These are phyloP conservation scores for Apiotrichum domesticum DNA, from an alignment of 1,284 basidiomycete species.

Conservation along the genomic window DNA sequence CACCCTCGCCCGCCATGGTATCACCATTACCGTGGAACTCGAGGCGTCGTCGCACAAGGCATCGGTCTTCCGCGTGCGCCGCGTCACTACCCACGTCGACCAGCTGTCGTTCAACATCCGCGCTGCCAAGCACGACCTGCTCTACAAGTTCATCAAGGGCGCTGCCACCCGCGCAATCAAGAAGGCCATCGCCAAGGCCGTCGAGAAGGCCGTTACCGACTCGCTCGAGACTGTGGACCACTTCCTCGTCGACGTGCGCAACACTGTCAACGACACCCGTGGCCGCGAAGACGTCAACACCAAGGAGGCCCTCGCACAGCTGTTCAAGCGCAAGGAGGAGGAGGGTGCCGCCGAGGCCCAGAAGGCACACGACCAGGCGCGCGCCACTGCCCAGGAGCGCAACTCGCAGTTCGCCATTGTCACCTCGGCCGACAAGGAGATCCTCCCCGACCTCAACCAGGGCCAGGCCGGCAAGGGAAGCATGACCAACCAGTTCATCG, in stretches of 20 bases:
- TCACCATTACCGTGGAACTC: constrained; percentile 48
- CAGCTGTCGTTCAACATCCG: constrained; percentile 84
- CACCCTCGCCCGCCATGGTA: constrained; percentile 65
- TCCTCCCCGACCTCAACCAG: constrained; percentile 34
- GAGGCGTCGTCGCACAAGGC: constrained; percentile 43
- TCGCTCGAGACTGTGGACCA: constrained; percentile 69
- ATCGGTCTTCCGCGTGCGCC: constrained; percentile 35
- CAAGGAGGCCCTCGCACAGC: constrained; percentile 62
- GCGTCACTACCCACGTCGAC: constrained; percentile 55
- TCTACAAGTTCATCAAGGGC: constrained; percentile 61
- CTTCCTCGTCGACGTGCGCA: constrained; percentile 60
- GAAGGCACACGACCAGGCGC: constrained; percentile 5
- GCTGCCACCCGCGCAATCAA: constrained; percentile 64
- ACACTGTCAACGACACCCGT: constrained; percentile 62
- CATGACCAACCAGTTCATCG: constrained; percentile 31
- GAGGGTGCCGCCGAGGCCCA: constrained; percentile 41
- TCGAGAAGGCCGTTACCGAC: constrained; percentile 67
- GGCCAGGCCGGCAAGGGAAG: constrained; percentile 8
- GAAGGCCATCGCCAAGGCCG: constrained; percentile 79
- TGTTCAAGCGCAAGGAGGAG: constrained; percentile 50
- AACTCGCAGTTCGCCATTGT: constrained; percentile 9
- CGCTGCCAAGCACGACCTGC: constrained; percentile 80
- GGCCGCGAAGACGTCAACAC: constrained; percentile 52
- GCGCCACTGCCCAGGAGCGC: background rate
- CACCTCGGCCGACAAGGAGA: constrained; percentile 14